Conservation (phyloP, 805 yeast species). For the Debaryomyces maramus region DNA sequence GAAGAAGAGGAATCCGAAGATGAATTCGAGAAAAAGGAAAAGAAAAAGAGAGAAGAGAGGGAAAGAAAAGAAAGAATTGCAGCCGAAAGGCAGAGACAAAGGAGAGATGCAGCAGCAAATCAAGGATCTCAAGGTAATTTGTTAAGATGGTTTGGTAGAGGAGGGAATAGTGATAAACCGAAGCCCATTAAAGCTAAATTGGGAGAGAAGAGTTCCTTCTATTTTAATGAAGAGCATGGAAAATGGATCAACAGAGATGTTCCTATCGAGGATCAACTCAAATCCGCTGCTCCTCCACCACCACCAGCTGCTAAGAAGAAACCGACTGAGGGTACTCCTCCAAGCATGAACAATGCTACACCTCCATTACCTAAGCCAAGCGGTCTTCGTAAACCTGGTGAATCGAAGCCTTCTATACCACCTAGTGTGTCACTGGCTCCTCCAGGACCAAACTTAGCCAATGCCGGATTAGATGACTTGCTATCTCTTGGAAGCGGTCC, state of each 20-base stretch:
- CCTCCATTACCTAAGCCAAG: slow-evolving; percentile 7
- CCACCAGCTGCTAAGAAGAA: slow-evolving; percentile 48
- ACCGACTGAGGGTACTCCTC: slow-evolving; percentile 16
- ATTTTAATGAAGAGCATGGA: slow-evolving; percentile 78
- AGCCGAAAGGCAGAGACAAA: slow-evolving; percentile 4
- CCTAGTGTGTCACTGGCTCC: slow-evolving; percentile 10
- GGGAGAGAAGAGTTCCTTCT: slow-evolving; percentile 73
- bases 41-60: slow-evolving; percentile 17
- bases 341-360: slow-evolving; percentile 1
- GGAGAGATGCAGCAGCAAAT: slow-evolving; percentile 11
- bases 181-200: slow-evolving; percentile 82
- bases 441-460: slow-evolving; percentile 28
- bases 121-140: slow-evolving; percentile 16
- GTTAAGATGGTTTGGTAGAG: too few species aligned
- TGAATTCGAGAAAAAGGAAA: slow-evolving; percentile 29
- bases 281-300: slow-evolving; percentile 62
- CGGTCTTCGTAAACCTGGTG: not conserved
- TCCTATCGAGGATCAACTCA: slow-evolving; percentile 62
- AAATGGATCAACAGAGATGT: slow-evolving; percentile 82
- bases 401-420: slow-evolving; percentile 4
- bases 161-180: slow-evolving; percentile 56
- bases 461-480: slow-evolving; percentile 43
- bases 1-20: slow-evolving; percentile 52
- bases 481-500: slow-evolving; percentile 30
- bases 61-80: slow-evolving; percentile 4